Evolutionary conservation across 805 yeast species (phyloP).

Genomic region (Maudiozyma bulderi): DNA sequence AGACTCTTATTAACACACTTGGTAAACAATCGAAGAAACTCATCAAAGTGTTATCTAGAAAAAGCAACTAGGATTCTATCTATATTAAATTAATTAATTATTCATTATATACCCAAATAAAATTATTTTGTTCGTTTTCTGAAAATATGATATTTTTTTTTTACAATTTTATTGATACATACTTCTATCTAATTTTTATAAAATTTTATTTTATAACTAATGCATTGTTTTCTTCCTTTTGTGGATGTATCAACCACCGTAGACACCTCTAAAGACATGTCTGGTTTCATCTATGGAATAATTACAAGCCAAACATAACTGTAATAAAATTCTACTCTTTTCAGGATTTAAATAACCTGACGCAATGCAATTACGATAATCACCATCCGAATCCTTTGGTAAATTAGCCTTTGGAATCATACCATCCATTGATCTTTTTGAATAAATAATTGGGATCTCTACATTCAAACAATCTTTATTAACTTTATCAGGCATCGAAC

Average conservation of each 20-base stretch:
- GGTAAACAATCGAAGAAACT: conserved; percentile 5
- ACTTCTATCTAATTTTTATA: no score
- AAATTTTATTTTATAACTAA: no score
- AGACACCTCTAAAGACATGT: conserved; percentile 40
- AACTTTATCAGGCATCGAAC: conserved; percentile 46
- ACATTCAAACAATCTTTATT: conserved; percentile 35
- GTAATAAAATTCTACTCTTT: conserved; percentile 49
- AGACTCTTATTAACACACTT: neutral
- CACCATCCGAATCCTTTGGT: conserved; percentile 30
- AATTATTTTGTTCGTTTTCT: neutral
- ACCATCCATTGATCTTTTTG: conserved; percentile 63
- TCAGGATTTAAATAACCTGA: conserved; percentile 61
- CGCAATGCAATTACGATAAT: conserved; percentile 39
- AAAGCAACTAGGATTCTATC: neutral
- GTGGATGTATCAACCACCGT: conserved; percentile 34
- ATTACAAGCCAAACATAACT: conserved; percentile 40
- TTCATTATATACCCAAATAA: neutral
- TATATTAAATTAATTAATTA: neutral
- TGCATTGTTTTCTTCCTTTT: no score
- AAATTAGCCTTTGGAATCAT: conserved; percentile 49
- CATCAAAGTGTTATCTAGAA: neutral
- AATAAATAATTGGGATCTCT: conserved; percentile 48
- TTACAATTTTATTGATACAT: no score
- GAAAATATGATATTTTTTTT: no score
- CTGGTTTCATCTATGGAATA: conserved; percentile 34